phyloP scores from a whole-genome alignment of 148 eudicot species.

The Beta vulgaris region DNA sequence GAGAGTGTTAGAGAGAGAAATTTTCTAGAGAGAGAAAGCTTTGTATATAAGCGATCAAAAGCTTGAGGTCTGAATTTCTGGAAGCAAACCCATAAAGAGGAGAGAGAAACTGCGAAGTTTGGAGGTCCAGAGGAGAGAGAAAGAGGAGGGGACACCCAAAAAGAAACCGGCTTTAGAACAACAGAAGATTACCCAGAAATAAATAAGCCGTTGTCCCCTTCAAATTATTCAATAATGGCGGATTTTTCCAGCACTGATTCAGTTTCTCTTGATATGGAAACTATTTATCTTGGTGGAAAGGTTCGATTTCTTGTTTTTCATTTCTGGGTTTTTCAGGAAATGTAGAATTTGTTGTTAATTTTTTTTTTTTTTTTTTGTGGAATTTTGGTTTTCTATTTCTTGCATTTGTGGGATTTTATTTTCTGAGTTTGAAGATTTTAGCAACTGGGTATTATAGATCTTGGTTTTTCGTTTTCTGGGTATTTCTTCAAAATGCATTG shows the following conservation, averaged over 20 bases:
- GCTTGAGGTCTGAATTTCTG: slow-evolving; percentile 11
- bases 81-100: neutral
- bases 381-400: neutral
- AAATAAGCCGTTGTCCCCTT: no score
- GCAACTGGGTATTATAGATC: slow-evolving; percentile 13
- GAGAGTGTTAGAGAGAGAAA: slow-evolving; percentile 14
- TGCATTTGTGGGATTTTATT: neutral
- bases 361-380: neutral
- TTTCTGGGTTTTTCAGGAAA: neutral
- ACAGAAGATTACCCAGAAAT: neutral
- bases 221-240: slow-evolving; percentile 36
- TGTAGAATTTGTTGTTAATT: neutral
- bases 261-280: slow-evolving; percentile 76
- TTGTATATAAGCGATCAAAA: slow-evolving; percentile 35
- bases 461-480: neutral
- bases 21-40: slow-evolving; percentile 23
- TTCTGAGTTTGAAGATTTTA: slow-evolving; percentile 11
- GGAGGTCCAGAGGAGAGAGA: no score
- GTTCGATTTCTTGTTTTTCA: slow-evolving; percentile 30
- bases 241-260: slow-evolving; percentile 67
- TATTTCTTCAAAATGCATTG: neutral
- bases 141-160: no score
- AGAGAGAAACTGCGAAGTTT: slow-evolving; percentile 12
- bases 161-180: no score
- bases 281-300: slow-evolving; percentile 89